Percentiles rank a stretch among this genome's conserved stretches.
Evolutionary conservation across 768 basidiomycete genomes (phyloP).

Genomic region (Mycena chlorophos): DNA sequence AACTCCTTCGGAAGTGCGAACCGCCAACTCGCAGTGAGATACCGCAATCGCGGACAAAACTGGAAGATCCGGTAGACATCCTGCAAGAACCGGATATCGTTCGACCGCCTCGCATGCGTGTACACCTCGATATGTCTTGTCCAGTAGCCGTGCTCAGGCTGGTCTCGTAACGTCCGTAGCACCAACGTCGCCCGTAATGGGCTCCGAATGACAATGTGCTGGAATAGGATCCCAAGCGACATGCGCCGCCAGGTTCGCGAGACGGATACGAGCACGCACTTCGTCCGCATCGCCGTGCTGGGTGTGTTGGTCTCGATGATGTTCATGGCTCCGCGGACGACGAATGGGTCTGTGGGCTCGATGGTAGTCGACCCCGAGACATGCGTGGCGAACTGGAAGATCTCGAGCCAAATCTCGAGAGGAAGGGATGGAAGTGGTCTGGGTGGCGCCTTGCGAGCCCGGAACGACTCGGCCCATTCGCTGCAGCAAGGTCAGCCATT

Average conservation of each 20-base stretch:
- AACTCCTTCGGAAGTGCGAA: constrained; percentile 45
- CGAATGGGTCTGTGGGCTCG: constrained; percentile 49
- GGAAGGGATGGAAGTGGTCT: constrained; percentile 41
- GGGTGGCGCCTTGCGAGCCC: constrained; percentile 6
- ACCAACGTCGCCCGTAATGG: constrained; percentile 41
- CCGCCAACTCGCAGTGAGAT: constrained; percentile 50
- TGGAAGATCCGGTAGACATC: constrained; percentile 46
- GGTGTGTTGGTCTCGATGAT: constrained; percentile 50
- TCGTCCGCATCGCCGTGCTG: constrained; percentile 47
- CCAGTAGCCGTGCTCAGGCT: constrained; percentile 42
- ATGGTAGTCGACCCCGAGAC: constrained; percentile 45
- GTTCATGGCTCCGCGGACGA: constrained; percentile 38
- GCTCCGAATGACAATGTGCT: constrained; percentile 48
- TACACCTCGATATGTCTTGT: constrained; percentile 50
- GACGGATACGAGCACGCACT: constrained; percentile 49
- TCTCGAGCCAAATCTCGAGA: constrained; percentile 55
- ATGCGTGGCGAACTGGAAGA: constrained; percentile 56
- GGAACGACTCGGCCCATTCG: neutral
- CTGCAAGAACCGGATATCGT: constrained; percentile 39
- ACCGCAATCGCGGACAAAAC: constrained; percentile 45
- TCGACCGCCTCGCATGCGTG: constrained; percentile 44
- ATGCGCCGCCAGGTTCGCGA: constrained; percentile 48
- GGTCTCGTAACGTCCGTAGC: constrained; percentile 33
- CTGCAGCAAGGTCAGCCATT: neutral
- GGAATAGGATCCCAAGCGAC: constrained; percentile 45